Base-by-base conservation (phyloP, 2,329 filamentous ascomycete species). In the Aspergillus udagawae region DNA sequence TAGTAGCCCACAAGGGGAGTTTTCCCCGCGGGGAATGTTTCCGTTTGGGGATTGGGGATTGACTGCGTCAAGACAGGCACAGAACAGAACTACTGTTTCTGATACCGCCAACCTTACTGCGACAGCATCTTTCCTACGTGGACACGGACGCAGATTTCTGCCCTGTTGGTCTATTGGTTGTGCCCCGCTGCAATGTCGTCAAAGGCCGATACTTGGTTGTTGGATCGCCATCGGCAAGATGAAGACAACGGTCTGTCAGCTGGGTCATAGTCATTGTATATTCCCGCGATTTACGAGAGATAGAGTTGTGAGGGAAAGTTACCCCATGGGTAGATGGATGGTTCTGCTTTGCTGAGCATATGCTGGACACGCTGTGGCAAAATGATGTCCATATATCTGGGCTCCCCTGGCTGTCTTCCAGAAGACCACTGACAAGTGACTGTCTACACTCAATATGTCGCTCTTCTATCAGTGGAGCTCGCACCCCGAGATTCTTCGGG, bases 401-500 rank as follows among this genome's bases (percentile, higher is more conserved):
- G 32, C 14, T 35, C 12, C 7, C 2, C 32, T 17, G 32, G 6
- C 5, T 38, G 32, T 38, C 32, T 38, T 17, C 14, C 14, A 38
- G 32, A 38, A 17, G 5, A 17, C 5, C 14, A 38, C 14, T 17
- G 14, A 17, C 32, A 38, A 38, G 32, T 35, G 32, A 38, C 32
- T 17, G 32, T 17, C 32, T 38, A 38, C 32, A 17, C 14, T 35
- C 32, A 38, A 7, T 7, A 38, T 38, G 32, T 38, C 32, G 32
- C 32, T 35, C 17, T 35, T 35, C 32, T 35, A 14, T 35, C 32
- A 35, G 2, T 35, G 32, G 32, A 35, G 32, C 32, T 38, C 14
- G 14, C 65, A 8, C 61, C 63, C 63, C 25, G 63, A 65, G 42
- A 28, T 62, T 38, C 32, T 66, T n/a, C 45, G 61, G 35, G 60